phyloP scores from a whole-genome alignment of 2,329 filamentous ascomycete genomes.

The Nigrograna mackinnonii region DNA sequence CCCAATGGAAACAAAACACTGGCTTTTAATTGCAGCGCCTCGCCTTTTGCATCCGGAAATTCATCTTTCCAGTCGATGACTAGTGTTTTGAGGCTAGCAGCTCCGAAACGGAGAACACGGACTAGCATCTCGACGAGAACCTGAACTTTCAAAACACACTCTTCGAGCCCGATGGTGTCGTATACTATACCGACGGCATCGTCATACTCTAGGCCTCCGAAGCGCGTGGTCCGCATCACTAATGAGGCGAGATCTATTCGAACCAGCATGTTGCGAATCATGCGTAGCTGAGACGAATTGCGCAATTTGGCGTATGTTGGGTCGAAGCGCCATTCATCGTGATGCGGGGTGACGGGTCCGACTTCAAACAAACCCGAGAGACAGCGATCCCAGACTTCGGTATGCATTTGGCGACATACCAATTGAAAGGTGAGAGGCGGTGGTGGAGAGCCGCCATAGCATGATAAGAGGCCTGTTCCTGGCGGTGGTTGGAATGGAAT shows the following conservation, averaged over 20 bases:
- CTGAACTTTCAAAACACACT: conserved; percentile 5
- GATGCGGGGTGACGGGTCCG: conserved; percentile 9
- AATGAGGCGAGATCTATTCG: conserved; percentile 6
- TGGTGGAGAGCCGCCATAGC: conserved; percentile 2
- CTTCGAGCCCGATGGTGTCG: conserved; percentile 6
- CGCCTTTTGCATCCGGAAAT: conserved; percentile 5
- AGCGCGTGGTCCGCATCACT: neutral
- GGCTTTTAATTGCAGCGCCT: conserved; percentile 6
- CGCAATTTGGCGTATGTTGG: conserved; percentile 7
- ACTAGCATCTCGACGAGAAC: conserved; percentile 6
- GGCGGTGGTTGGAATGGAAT: neutral
- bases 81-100: conserved; percentile 6
- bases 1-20: conserved; percentile 10
- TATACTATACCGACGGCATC: conserved; percentile 3
- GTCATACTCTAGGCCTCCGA: neutral
- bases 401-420: conserved; percentile 7
- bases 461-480: conserved; percentile 5
- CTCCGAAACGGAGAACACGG: conserved; percentile 3
- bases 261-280: conserved; percentile 6
- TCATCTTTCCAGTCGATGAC: conserved; percentile 15
- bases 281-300: neutral
- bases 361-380: conserved; percentile 9
- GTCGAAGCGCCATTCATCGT: conserved; percentile 6
- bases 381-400: conserved; percentile 9
- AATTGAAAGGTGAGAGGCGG: conserved; percentile 8